These are phyloP conservation scores for Globisporangium splendens DNA, from an alignment of 352 stramenopile species.

Conservation along the genomic window DNA sequence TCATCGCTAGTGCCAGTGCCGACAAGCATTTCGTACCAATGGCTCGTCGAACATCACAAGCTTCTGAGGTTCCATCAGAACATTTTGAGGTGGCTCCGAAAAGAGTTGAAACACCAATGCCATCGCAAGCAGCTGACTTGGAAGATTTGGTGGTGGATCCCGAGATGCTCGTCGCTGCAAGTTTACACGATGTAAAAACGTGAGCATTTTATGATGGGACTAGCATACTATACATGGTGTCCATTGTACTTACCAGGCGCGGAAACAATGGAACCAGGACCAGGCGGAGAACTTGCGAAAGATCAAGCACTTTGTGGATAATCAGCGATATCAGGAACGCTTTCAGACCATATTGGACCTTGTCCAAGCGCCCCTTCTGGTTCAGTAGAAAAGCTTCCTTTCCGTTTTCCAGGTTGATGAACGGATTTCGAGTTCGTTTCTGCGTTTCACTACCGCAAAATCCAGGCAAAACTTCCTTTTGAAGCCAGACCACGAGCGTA, in stretches of 20 bases:
- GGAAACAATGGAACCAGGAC: conserved; percentile 82
- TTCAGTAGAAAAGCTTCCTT: conserved; percentile 83
- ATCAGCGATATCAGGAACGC: conserved; percentile 78
- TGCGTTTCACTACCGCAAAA: conserved; percentile 77
- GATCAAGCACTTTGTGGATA: conserved; percentile 83
- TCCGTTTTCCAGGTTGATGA: conserved; percentile 74
- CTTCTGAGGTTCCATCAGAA: conserved; percentile 74
- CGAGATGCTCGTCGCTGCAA: conserved; percentile 52
- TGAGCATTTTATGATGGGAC: too few relatives aligned
- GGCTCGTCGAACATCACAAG: conserved; percentile 84
- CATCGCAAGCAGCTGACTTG: conserved; percentile 80
- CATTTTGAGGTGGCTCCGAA: conserved; percentile 77
- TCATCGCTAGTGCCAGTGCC: conserved; percentile 1
- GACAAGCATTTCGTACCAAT: conserved; percentile 47
- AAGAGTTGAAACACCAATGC: conserved; percentile 83
- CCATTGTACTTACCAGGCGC: conserved; percentile 35
- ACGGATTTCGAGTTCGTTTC: conserved; percentile 74
- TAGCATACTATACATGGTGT: too few relatives aligned
- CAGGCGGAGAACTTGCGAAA: conserved; percentile 79
- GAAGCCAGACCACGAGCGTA: conserved; percentile 78
- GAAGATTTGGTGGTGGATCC: conserved; percentile 71
- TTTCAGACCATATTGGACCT: conserved; percentile 84
- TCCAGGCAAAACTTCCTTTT: conserved; percentile 81
- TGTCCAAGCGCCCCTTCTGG: conserved; percentile 79
- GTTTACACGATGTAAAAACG: neutral